These are phyloP conservation scores for Crinitomyces ghanaensis DNA, from an alignment of 805 yeast genomes.

Conservation along the genomic window DNA sequence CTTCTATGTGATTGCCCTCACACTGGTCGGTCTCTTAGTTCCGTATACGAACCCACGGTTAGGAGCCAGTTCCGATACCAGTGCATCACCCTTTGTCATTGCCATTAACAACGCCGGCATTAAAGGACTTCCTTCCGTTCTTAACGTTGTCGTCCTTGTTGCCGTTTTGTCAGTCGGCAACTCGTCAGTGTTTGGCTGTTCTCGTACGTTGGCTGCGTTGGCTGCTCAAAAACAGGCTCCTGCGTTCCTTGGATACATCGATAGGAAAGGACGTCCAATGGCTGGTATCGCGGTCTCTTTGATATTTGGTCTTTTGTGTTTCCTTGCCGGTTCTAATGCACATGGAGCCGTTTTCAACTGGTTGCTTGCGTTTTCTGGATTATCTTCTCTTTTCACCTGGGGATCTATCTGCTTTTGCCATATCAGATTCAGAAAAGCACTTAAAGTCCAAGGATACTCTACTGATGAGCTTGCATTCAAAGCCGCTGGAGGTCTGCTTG, in stretches of 20 bases:
- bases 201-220: conserved; percentile 53
- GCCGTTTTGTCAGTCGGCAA: conserved; percentile 64
- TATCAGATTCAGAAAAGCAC: conserved; percentile 52
- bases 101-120: conserved; percentile 57
- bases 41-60: conserved; percentile 42
- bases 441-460: conserved; percentile 47
- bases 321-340: conserved; percentile 43
- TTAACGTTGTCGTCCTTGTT: conserved; percentile 57
- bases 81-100: conserved; percentile 71
- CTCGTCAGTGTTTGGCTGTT: conserved; percentile 57
- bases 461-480: conserved; percentile 50
- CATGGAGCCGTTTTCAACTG: conserved; percentile 50
- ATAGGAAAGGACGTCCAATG: conserved; percentile 57
- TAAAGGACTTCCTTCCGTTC: conserved; percentile 48
- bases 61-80: conserved; percentile 44
- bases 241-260: conserved; percentile 45
- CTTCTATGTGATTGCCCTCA: conserved; percentile 46
- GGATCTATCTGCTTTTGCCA: conserved; percentile 48
- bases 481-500: conserved; percentile 50
- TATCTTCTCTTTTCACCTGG: conserved; percentile 56
- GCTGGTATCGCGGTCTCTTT: conserved; percentile 42
- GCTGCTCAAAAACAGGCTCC: conserved; percentile 58
- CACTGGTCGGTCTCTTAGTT: conserved; percentile 48
- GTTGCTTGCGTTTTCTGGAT: conserved; percentile 54
- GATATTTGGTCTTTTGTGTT: conserved; percentile 44